These are phyloP conservation scores for Colletotrichum sp. DNA, from an alignment of 2,329 filamentous ascomycete genomes.

Conservation along the genomic window DNA sequence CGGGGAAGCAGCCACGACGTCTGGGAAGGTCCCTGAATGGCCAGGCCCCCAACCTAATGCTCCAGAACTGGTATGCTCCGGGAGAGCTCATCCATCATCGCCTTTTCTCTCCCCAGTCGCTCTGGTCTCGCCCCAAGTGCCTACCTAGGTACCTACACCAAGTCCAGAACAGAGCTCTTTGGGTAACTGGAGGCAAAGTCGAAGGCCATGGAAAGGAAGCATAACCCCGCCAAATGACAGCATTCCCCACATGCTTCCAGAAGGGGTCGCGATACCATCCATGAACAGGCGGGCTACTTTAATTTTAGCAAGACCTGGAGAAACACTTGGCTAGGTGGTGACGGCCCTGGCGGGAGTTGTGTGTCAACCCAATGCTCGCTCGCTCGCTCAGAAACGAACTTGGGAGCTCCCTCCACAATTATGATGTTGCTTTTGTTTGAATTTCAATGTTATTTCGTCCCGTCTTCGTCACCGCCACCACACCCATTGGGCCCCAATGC, in stretches of 20 bases:
- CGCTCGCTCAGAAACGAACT: not conserved
- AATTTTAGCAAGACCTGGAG: not conserved
- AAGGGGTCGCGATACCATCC: not conserved
- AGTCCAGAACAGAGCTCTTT: not conserved
- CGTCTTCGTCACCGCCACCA: not conserved
- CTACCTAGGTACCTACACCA: not conserved
- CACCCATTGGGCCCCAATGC: not conserved
- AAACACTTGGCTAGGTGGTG: not conserved
- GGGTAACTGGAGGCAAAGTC: not conserved
- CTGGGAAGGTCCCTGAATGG: conserved; percentile 4
- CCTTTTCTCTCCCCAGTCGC: not conserved
- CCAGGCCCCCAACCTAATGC: not conserved
- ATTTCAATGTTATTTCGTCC: not conserved
- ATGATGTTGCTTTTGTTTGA: not conserved
- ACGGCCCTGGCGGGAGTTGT: not conserved
- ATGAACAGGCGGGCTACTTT: not conserved
- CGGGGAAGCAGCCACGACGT: not conserved
- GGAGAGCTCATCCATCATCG: not conserved
- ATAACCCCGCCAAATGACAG: not conserved
- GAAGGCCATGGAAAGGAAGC: not conserved
- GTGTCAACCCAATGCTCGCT: not conserved
- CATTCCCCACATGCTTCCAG: not conserved
- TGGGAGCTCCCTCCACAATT: not conserved
- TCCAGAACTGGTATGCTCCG: not conserved
- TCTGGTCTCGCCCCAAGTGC: not conserved